Evolutionary conservation across 2,329 filamentous ascomycete genomes (phyloP).

Genomic region (Grosmannia clavigera): DNA sequence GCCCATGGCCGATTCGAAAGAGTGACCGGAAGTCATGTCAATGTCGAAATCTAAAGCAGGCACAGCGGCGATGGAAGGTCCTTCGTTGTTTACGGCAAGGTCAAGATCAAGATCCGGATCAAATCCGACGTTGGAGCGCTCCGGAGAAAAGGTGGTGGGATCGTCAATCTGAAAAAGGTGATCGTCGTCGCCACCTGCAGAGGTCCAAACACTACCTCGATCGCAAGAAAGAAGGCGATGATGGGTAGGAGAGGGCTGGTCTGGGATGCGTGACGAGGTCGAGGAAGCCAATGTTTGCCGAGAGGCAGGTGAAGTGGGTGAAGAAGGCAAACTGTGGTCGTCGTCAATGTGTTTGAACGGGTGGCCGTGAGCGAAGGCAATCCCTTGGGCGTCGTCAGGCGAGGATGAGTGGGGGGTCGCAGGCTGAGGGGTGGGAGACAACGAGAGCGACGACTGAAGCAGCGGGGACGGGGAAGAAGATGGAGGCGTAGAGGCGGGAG

Average conservation of each 20-base stretch:
- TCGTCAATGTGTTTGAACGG: slow-evolving; percentile 20
- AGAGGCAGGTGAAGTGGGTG: slow-evolving; percentile 8
- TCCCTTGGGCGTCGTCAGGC: slow-evolving; percentile 10
- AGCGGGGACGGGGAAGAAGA: slow-evolving; percentile 18
- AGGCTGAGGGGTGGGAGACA: slow-evolving; percentile 30
- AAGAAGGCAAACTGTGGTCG: slow-evolving; percentile 16
- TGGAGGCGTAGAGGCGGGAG: slow-evolving; percentile 8
- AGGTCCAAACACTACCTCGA: not conserved
- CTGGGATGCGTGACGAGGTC: not conserved
- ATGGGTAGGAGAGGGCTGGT: slow-evolving; percentile 3
- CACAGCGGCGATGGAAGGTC: slow-evolving; percentile 1
- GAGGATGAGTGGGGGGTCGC: slow-evolving; percentile 28
- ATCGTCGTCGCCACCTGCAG: slow-evolving; percentile 6
- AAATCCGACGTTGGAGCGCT: slow-evolving; percentile 2
- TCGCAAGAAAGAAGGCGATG: slow-evolving; percentile 3
- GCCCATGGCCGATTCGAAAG: slow-evolving; percentile 45
- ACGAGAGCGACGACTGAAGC: slow-evolving; percentile 21
- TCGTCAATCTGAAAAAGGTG: slow-evolving; percentile 35
- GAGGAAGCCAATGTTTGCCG: slow-evolving; percentile 1
- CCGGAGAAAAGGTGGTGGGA: not conserved
- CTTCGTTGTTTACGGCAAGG: slow-evolving; percentile 31
- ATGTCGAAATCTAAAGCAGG: slow-evolving; percentile 20
- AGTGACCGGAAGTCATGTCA: slow-evolving; percentile 47
- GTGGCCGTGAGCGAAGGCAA: slow-evolving; percentile 8
- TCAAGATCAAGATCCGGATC: slow-evolving; percentile 12